Percentiles rank a stretch among this genome's conserved stretches.
phyloP scores from a whole-genome alignment of 1,284 basidiomycete species.

The Gymnopus androsaceus region DNA sequence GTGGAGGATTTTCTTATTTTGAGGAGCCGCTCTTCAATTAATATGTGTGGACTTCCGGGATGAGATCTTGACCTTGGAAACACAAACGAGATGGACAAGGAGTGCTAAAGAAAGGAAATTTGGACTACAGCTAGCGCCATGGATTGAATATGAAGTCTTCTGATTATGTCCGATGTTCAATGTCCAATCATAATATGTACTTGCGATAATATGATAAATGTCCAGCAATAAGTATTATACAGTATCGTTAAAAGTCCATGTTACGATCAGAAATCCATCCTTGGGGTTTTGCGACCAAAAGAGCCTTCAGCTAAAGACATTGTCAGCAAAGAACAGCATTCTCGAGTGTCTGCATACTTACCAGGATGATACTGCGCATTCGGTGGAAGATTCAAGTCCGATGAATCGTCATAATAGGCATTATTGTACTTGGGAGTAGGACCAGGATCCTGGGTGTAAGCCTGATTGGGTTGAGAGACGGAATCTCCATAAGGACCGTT shows the following conservation, averaged over 20 bases:
- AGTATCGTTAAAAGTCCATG: not conserved
- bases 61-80: not conserved
- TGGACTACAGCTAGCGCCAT: conserved; percentile 1
- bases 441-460: conserved; percentile 45
- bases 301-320: conserved; percentile 48
- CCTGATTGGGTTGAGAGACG: conserved; percentile 32
- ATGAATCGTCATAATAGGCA: conserved; percentile 32
- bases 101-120: not conserved
- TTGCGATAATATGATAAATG: conserved; percentile 1
- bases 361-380: conserved; percentile 51
- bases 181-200: not conserved
- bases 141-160: conserved; percentile 10
- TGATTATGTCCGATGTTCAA: not conserved
- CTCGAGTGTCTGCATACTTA: too few species aligned
- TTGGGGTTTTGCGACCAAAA: conserved; percentile 54
- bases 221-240: conserved; percentile 7
- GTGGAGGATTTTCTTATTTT: conserved; percentile 24
- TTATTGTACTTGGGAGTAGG: conserved; percentile 44
- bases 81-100: not conserved
- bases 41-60: conserved; percentile 21
- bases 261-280: conserved; percentile 24
- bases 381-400: conserved; percentile 40
- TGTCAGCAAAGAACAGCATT: too few species aligned
- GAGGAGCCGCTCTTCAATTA: conserved; percentile 18
- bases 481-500: conserved; percentile 15